Base-by-base conservation (phyloP, 441 rosid genomes). In the Eruca vesicaria region DNA sequence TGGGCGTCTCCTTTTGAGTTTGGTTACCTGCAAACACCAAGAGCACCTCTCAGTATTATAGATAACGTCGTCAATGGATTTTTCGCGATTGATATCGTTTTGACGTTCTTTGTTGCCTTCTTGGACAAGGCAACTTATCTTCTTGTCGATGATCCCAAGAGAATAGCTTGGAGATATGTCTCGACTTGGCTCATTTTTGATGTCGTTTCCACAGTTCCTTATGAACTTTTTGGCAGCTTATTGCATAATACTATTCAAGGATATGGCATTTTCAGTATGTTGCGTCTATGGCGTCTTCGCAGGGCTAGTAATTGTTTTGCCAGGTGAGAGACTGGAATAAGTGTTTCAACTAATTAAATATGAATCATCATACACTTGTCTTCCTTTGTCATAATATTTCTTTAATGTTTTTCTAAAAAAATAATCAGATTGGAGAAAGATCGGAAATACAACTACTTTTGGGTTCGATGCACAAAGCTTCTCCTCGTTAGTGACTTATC, bases 1-100 rank as follows among this genome's bases (percentile, higher is more conserved):
- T 94, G 98, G 97, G 98, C 88, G 8, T 90, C 94, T 1, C 97
- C 97, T 5, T 94, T 92, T 75, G 98, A 92, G 74, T 89, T 89
- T 23, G 98, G 97, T 0, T 94, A 80, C 72, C 69, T 94, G 2
- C 71, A 68, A 9, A 81, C 59, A 15, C 97, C 97, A 5, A 38
- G 28, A 2, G 74, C 77, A 7, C 72, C 79, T 23, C 89, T 92
- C 18, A 82, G 88, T 9, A 70, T 87, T 60, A 19, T 80, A 0
- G 97, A 92, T 62, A 94, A 94, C 7, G 65, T 85, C 12, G 95
- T 94, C 12, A 92, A 90, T 43, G 86, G 83, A 2, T 79, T 89
- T 23, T 94, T 92, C 21, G 86, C 87, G 2, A 23, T 89, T 5
- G 98, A 94, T 77, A 90, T 94, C 38, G 62, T 89, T 26, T 68